Conservation (phyloP, 768 basidiomycete genomes). For the Hygrophoropsis aurantiaca region DNA sequence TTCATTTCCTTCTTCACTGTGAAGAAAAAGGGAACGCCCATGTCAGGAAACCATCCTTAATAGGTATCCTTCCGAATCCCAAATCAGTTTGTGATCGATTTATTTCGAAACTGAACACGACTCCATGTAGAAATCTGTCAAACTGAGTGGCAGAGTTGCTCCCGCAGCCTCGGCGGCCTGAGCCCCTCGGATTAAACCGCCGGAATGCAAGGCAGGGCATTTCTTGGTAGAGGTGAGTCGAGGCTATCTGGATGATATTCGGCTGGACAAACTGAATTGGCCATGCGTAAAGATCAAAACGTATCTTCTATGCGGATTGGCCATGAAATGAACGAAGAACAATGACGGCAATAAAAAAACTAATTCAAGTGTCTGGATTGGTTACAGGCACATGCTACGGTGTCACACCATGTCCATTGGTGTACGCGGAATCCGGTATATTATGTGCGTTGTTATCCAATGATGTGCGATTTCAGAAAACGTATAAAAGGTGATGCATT, state of each 20-base stretch:
- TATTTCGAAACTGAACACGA: conserved; percentile 1
- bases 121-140: background rate
- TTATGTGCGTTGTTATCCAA: background rate
- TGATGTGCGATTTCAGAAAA: background rate
- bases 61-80: conserved; percentile 1
- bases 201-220: background rate
- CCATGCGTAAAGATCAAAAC: background rate
- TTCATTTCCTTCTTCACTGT: background rate
- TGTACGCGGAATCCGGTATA: conserved; percentile 2
- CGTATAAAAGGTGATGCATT: conserved; percentile 20
- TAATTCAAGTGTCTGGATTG: conserved; percentile 8
- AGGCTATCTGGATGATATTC: no score
- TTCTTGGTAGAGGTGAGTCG: no score
- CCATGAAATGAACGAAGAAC: background rate
- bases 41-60: conserved; percentile 6
- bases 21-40: background rate
- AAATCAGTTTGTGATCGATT: background rate
- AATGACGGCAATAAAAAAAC: background rate
- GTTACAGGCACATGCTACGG: conserved; percentile 1
- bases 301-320: background rate
- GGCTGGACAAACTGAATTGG: no score
- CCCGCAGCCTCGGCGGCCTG: background rate
- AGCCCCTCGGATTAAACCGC: background rate
- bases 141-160: background rate
- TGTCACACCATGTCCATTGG: conserved; percentile 1